These are phyloP conservation scores for Syzygium malaccense DNA, from an alignment of 441 rosid genomes.

Conservation along the genomic window DNA sequence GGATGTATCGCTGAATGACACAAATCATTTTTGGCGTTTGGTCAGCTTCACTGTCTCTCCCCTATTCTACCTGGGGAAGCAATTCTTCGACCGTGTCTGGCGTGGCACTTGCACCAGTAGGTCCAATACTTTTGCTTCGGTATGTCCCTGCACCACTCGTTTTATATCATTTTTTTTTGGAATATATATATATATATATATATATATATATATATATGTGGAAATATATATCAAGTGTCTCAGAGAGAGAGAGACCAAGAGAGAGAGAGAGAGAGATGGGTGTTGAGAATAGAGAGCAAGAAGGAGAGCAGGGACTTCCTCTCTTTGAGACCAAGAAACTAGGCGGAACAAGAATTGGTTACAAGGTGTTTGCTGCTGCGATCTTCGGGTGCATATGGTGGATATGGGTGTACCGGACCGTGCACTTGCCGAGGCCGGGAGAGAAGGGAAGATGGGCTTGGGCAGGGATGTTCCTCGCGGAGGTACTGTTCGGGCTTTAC, in stretches of 20 bases:
- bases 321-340: neutral
- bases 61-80: neutral
- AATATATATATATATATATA: too few species aligned
- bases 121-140: neutral
- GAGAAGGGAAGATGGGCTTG: neutral
- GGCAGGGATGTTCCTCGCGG: neutral
- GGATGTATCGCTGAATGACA: neutral
- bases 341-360: neutral
- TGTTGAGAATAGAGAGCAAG: neutral
- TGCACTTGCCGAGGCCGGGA: neutral
- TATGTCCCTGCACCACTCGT: neutral
- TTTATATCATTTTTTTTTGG: too few species aligned
- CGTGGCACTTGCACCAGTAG: neutral
- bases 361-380: neutral
- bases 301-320: neutral
- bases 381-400: neutral
- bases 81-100: too few species aligned
- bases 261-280: neutral
- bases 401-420: neutral
- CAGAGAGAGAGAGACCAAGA: too few species aligned
- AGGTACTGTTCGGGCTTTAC: constrained; percentile 1
- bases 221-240: too few species aligned
- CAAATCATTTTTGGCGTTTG: neutral
- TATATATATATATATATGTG: too few species aligned
- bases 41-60: neutral